Evolutionary conservation across 208 protist species (phyloP), one percentile per base, ranked within the genome.

Genomic region (Angomonas deanei): DNA sequence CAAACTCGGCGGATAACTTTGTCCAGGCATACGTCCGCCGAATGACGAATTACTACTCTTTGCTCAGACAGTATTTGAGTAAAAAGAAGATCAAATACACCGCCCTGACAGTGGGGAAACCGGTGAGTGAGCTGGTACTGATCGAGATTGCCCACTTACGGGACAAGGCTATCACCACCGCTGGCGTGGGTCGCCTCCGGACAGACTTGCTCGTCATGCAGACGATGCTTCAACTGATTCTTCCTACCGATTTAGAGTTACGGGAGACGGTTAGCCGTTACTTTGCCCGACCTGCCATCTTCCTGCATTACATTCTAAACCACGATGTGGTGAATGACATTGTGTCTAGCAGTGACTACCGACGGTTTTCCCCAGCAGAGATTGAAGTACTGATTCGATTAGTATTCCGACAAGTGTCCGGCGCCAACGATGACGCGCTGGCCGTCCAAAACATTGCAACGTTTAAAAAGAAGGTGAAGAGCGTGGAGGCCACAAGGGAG

Each of bases 161-260:
- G 13, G 80, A 94, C 72, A 92, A 92, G 73, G 68, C 66, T 52
- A 91, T 94, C 33, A 89, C 84, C 8, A 31, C 58, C 8, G 78
- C 83, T 1, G 88, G 88, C 13, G 48, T 86, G 8, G 53, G 68
- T 34, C 69, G 79, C 3, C 74, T 94, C 17, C 61, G 75, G 8
- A 82, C 80, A 13, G 74, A 94, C 63, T 69, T 94, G 17, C 69
- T 89, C 17, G 66, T 88, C 0, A 82, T 94, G 68, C 85, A 94
- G 64, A 87, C 84, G 1, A 74, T 84, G 30, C 66, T 91, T 48
- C 85, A 92, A 63, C 72, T 91, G 1, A 70, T 88, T 8, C 64
- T 91, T 39, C 82, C 85, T 10, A 78, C 74, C 21, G 85, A 91
- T 57, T 57, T 68, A 42, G 82, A 92, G 38, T 74, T 94, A 27